Base-by-base conservation (phyloP, 768 basidiomycete species). In the Pluteus cervinus region DNA sequence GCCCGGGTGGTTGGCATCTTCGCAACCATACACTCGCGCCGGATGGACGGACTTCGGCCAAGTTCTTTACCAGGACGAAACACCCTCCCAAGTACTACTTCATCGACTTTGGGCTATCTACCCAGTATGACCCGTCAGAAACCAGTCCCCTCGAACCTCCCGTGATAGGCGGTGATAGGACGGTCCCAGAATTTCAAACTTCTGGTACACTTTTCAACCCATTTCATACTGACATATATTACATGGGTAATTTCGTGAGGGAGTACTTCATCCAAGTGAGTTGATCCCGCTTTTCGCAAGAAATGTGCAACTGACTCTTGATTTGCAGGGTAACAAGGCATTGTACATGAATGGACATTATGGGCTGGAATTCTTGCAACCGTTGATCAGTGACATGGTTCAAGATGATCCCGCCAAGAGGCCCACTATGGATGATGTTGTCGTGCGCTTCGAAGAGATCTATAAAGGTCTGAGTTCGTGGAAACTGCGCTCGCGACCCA, bases 151-250 rank as follows among this genome's bases (percentile, higher is more conserved):
- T 42, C 0, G 61, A 57, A 21, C 29, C 42, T 4, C 55, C 61
- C 0, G 50, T 66, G 2, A 43, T 45, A 6, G 71, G 69, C 0
- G 69, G 61, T 3, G 71, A 76, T 46, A n/a, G n/a, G n/a, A n/a
- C n/a, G n/a, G n/a, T n/a, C n/a, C n/a, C n/a, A n/a, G n/a, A n/a
- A n/a, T n/a, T n/a, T n/a, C n/a, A n/a, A n/a, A n/a, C n/a, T n/a
- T n/a, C n/a, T n/a, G n/a, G n/a, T n/a, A n/a, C n/a, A n/a, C n/a
- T n/a, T n/a, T n/a, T n/a, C n/a, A n/a, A n/a, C n/a, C n/a, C n/a
- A n/a, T n/a, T n/a, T n/a, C n/a, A n/a, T n/a, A n/a, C n/a, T n/a
- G n/a, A n/a, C n/a, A n/a, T n/a, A n/a, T n/a, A n/a, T n/a, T n/a
- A n/a, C n/a, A n/a, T n/a, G n/a, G n/a, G n/a, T n/a, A n/a, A n/a